Evolutionary conservation across 139 green algal genomes (phyloP).

Genomic region (Tetraselmis chui): DNA sequence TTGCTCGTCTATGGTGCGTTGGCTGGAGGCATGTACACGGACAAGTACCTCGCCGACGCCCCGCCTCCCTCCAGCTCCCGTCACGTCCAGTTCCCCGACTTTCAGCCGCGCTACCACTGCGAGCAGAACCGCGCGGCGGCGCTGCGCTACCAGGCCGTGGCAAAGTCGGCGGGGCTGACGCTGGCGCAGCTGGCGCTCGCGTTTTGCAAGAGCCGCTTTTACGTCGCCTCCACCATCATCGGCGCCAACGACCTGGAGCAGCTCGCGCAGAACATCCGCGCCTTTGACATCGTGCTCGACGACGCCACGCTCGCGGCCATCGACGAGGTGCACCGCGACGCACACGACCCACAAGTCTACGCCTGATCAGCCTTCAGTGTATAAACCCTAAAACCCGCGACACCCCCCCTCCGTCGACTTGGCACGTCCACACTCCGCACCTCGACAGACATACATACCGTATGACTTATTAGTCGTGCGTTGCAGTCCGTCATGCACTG

Average conservation of each 20-base stretch:
- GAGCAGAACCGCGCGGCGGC: slow-evolving; percentile 25
- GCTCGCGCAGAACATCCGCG: slow-evolving; percentile 47
- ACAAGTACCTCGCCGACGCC: slow-evolving; percentile 53
- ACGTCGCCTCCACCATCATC: slow-evolving; percentile 44
- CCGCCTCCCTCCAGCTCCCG: neutral
- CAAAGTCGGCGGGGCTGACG: slow-evolving; percentile 40
- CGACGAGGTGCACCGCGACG: slow-evolving; percentile 47
- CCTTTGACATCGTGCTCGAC: slow-evolving; percentile 32
- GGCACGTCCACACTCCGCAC: too few relatives aligned
- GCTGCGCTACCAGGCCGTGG: slow-evolving; percentile 55
- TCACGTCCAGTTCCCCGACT: slow-evolving; percentile 29
- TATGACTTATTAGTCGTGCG: too few relatives aligned
- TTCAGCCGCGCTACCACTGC: slow-evolving; percentile 47
- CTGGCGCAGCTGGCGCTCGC: slow-evolving; percentile 43
- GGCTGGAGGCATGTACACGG: slow-evolving; percentile 56
- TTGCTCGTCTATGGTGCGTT: slow-evolving; percentile 48
- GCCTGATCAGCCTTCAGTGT: too few relatives aligned
- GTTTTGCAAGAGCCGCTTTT: slow-evolving; percentile 37
- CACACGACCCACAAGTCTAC: slow-evolving; percentile 50
- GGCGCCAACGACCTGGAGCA: slow-evolving; percentile 49
- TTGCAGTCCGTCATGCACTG: too few relatives aligned
- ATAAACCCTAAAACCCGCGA: too few relatives aligned
- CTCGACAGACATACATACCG: too few relatives aligned
- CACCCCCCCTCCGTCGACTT: too few relatives aligned
- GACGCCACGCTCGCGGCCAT: slow-evolving; percentile 40